Percentiles rank a stretch among this genome's conserved stretches.
Evolutionary conservation across 495 filamentous ascomycete species (phyloP).

Genomic region (Penicillium riverlandense): DNA sequence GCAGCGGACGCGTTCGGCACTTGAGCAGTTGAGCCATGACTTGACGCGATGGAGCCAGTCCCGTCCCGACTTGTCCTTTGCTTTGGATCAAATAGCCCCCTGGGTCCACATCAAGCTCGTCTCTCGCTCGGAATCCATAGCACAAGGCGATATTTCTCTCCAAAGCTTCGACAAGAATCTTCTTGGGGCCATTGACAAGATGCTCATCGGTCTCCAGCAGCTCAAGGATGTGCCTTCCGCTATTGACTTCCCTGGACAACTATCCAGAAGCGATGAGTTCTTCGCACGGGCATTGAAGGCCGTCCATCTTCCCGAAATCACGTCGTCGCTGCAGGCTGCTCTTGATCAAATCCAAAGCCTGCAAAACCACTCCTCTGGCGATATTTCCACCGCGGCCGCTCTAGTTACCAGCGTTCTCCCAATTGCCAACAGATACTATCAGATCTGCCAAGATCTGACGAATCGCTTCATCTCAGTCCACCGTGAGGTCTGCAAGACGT

Average conservation of each 20-base stretch:
- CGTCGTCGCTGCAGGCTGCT: conserved; percentile 38
- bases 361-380: conserved; percentile 31
- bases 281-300: conserved; percentile 49
- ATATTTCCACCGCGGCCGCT: conserved; percentile 44
- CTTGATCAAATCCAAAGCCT: conserved; percentile 45
- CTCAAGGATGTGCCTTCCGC: conserved; percentile 53
- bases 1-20: conserved; percentile 31
- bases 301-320: conserved; percentile 51
- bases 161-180: conserved; percentile 47
- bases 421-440: conserved; percentile 65
- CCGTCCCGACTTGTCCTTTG: conserved; percentile 55
- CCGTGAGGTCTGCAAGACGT: conserved; percentile 61
- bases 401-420: conserved; percentile 63
- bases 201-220: conserved; percentile 68
- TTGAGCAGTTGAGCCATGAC: conserved; percentile 36
- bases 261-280: conserved; percentile 52
- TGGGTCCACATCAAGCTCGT: conserved; percentile 26
- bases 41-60: conserved; percentile 34
- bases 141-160: conserved; percentile 15
- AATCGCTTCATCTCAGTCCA: conserved; percentile 52
- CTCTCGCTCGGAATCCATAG: conserved; percentile 2
- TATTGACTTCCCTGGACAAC: conserved; percentile 53
- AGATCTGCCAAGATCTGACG: conserved; percentile 48
- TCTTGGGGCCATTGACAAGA: conserved; percentile 53
- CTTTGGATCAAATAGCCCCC: conserved; percentile 52